Conservation (phyloP, 108 stramenopile genomes). For the Mediolabrus comicus region DNA sequence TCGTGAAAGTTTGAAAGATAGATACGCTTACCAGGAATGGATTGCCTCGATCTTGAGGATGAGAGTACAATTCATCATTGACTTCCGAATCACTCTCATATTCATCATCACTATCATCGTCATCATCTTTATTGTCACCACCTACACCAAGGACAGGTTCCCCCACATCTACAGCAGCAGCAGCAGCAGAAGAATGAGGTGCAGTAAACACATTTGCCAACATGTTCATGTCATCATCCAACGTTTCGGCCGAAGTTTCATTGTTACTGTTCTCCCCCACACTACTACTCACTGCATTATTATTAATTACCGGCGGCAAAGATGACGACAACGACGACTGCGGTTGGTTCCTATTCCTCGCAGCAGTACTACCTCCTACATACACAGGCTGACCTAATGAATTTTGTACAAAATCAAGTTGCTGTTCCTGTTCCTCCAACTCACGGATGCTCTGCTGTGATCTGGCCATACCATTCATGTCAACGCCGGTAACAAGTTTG, state of each 20-base stretch:
- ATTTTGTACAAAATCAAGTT: conserved; percentile 4
- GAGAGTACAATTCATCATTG: conserved; percentile 5
- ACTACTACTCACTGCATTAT: not conserved
- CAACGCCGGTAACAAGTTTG: conserved; percentile 30
- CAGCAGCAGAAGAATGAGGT: not conserved
- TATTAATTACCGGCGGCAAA: no score
- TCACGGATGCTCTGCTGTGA: not conserved
- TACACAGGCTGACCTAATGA: conserved; percentile 23
- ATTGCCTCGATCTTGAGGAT: conserved; percentile 65
- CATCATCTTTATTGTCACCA: not conserved
- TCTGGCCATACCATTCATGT: conserved; percentile 4
- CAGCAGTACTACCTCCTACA: conserved; percentile 11
- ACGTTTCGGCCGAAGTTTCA: not conserved
- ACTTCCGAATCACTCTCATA: conserved; percentile 4
- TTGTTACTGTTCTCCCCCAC: not conserved
- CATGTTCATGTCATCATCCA: not conserved
- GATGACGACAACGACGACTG: no score
- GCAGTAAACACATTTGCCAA: not conserved
- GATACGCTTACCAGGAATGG: conserved; percentile 46
- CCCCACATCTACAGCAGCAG: not conserved
- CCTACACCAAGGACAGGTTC: not conserved
- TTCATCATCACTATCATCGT: not conserved
- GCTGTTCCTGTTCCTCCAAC: conserved; percentile 9
- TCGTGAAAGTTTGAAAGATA: not conserved
- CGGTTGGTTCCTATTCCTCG: not conserved